phyloP scores from a whole-genome alignment of 306 rosid species.

The Quercus rubra region DNA sequence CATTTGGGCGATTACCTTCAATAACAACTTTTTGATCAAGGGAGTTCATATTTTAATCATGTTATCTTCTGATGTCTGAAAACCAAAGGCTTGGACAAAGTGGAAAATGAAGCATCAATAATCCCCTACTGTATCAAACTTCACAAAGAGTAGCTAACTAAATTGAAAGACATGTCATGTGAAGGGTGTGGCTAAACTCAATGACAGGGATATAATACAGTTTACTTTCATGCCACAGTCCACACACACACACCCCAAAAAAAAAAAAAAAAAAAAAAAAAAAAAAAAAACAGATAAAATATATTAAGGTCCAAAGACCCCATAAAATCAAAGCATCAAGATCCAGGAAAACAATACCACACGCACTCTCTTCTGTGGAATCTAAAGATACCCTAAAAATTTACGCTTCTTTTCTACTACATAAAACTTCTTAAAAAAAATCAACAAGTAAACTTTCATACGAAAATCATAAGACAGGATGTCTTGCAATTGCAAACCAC shows the following conservation, averaged over 20 bases:
- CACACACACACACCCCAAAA: too few relatives aligned
- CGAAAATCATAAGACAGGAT: background rate
- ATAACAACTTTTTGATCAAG: too few relatives aligned
- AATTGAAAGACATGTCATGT: background rate
- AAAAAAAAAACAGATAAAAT: background rate
- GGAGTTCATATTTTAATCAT: too few relatives aligned
- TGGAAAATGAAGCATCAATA: too few relatives aligned
- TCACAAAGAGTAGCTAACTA: background rate
- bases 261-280: background rate
- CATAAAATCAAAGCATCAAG: background rate
- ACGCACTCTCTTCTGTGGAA: background rate
- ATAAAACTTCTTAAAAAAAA: background rate
- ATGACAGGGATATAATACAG: background rate
- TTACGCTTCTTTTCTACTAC: background rate
- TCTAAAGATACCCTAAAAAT: background rate
- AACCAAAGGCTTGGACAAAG: too few relatives aligned
- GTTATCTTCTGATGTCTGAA: too few relatives aligned
- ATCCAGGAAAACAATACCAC: background rate
- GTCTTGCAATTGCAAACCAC: background rate
- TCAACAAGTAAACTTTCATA: background rate
- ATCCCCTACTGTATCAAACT: background rate
- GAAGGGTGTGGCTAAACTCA: background rate
- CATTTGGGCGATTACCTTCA: too few relatives aligned
- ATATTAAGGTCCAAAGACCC: background rate
- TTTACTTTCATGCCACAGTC: too few relatives aligned